Evolutionary conservation across 2,329 filamentous ascomycete genomes (phyloP).

Genomic region (Botryosphaeria dothidea): DNA sequence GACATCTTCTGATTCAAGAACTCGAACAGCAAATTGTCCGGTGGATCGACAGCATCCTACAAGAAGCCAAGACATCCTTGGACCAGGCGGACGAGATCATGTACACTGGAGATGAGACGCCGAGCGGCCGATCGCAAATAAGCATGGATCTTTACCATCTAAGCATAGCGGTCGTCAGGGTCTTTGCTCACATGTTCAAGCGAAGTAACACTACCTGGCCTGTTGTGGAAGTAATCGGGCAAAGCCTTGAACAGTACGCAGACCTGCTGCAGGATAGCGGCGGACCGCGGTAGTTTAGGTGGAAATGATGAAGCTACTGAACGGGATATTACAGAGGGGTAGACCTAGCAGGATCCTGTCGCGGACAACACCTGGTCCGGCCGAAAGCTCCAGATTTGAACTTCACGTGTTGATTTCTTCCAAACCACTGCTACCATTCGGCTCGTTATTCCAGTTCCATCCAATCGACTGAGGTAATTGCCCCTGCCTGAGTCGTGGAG

Average conservation of each 20-base stretch:
- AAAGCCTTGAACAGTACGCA: not conserved
- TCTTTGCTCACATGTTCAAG: conserved; percentile 6
- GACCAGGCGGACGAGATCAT: not conserved
- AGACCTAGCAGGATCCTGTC: no score
- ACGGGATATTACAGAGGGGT: no score
- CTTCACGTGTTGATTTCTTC: no score
- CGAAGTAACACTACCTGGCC: conserved; percentile 1
- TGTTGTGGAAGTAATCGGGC: conserved; percentile 1
- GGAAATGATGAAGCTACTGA: no score
- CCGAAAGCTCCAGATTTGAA: no score
- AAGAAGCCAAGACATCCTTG: conserved; percentile 7
- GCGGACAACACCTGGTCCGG: no score
- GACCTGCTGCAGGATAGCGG: not conserved
- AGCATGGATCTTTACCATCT: not conserved
- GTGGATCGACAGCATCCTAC: not conserved
- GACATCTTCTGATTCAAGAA: not conserved
- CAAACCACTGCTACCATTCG: no score
- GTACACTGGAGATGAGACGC: not conserved
- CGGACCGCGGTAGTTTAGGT: not conserved
- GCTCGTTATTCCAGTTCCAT: no score
- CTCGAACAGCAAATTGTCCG: not conserved
- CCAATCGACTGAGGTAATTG: no score
- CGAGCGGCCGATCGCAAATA: not conserved
- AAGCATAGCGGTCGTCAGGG: conserved; percentile 7
- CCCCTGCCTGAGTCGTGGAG: no score